Evolutionary conservation across 441 rosid species (phyloP).

Genomic region (Gossypium gossypioides): DNA sequence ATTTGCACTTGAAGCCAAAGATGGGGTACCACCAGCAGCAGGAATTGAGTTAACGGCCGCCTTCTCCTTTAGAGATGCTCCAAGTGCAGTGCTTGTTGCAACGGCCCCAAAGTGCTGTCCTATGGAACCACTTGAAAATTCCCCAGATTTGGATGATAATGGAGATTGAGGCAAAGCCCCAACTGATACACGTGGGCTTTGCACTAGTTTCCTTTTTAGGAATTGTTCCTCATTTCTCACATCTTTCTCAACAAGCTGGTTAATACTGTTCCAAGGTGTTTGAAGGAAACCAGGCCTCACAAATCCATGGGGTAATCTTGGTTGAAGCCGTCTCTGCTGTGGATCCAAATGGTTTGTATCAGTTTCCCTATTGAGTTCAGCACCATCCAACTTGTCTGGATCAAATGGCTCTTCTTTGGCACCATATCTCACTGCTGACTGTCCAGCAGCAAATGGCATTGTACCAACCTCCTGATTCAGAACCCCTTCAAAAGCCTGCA

Average conservation of each 20-base stretch:
- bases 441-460: conserved; percentile 50
- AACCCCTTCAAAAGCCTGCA: conserved; percentile 57
- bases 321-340: conserved; percentile 46
- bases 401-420: conserved; percentile 78
- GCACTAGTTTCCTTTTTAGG: conserved; percentile 63
- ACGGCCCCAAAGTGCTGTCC: conserved; percentile 70
- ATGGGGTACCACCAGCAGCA: conserved; percentile 52
- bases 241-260: conserved; percentile 58
- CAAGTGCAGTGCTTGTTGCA: conserved; percentile 38
- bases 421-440: conserved; percentile 44
- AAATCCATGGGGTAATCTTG: conserved; percentile 48
- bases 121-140: conserved; percentile 81
- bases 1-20: conserved; percentile 72
- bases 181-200: conserved; percentile 75
- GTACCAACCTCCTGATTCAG: conserved; percentile 57
- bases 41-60: conserved; percentile 52
- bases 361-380: conserved; percentile 38
- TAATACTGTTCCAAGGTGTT: conserved; percentile 54
- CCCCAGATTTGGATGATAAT: conserved; percentile 90
- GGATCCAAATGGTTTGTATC: conserved; percentile 54
- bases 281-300: conserved; percentile 55
- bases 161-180: conserved; percentile 88
- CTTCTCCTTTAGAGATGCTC: conserved; percentile 70
- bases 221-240: conserved; percentile 69
- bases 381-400: conserved; percentile 46